phyloP scores from a whole-genome alignment of 1,284 basidiomycete species.

The Malassezia pachydermatis region DNA sequence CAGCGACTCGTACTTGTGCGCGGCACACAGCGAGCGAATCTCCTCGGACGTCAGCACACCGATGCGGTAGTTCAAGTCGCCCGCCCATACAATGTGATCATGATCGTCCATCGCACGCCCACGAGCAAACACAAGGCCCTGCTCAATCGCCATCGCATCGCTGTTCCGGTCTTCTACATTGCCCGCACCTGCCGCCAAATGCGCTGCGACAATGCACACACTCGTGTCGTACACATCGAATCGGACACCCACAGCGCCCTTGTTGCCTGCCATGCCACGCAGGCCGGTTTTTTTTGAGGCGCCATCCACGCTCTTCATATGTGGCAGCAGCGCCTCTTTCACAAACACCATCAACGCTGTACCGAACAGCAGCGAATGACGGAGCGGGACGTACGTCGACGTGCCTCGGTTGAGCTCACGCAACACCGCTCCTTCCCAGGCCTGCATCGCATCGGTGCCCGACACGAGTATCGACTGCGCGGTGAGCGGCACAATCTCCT shows the following conservation, averaged over 20 bases:
- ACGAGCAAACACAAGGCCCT: conserved; percentile 71
- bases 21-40: conserved; percentile 59
- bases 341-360: conserved; percentile 81
- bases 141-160: conserved; percentile 78
- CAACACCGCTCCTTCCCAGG: conserved; percentile 74
- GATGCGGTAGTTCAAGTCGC: conserved; percentile 89
- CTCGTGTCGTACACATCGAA: conserved; percentile 79
- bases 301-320: conserved; percentile 82
- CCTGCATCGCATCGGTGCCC: conserved; percentile 68
- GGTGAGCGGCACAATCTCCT: conserved; percentile 93
- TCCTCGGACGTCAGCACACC: conserved; percentile 65
- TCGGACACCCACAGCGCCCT: conserved; percentile 73
- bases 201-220: conserved; percentile 90
- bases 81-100: conserved; percentile 80
- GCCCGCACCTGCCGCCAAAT: conserved; percentile 82
- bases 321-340: conserved; percentile 62
- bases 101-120: conserved; percentile 81
- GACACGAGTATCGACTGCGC: conserved; percentile 87
- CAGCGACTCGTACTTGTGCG: conserved; percentile 56
- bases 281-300: conserved; percentile 91
- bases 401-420: conserved; percentile 57
- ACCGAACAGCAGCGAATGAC: conserved; percentile 92
- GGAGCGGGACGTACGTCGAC: conserved; percentile 63
- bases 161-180: conserved; percentile 83
- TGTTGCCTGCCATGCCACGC: conserved; percentile 93